These are phyloP conservation scores for Suillus paluster DNA, from an alignment of 768 basidiomycete species.

Conservation along the genomic window DNA sequence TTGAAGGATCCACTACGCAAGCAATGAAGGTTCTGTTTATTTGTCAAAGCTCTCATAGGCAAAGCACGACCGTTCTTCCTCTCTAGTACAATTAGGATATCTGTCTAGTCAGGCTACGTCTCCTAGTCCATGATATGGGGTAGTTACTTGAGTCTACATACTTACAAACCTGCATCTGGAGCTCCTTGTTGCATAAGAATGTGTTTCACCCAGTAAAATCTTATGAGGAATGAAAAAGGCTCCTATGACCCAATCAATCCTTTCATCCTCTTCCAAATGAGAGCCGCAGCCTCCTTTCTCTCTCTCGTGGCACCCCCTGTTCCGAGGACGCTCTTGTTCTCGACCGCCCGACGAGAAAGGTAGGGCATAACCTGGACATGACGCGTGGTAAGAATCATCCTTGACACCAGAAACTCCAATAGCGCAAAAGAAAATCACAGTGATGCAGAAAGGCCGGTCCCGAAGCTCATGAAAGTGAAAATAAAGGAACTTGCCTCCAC, in stretches of 20 bases:
- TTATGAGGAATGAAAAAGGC: not conserved
- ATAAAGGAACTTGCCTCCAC: constrained; percentile 50
- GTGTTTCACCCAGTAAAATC: not conserved
- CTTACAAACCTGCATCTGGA: not conserved
- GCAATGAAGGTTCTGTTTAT: not conserved
- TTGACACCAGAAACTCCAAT: not conserved
- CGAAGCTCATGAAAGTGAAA: not conserved
- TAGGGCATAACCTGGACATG: constrained; percentile 81
- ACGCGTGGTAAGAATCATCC: constrained; percentile 16
- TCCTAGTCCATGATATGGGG: not conserved
- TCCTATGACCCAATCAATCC: constrained; percentile 13
- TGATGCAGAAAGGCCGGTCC: not conserved
- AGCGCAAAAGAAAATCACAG: constrained; percentile 4
- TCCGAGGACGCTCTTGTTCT: constrained; percentile 90
- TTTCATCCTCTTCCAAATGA: constrained; percentile 38
- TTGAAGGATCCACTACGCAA: constrained; percentile 14
- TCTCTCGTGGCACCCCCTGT: constrained; percentile 60
- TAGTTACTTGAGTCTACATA: not conserved
- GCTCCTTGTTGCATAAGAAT: not conserved
- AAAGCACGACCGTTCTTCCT: not conserved
- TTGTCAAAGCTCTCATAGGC: not conserved
- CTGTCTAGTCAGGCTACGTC: not conserved
- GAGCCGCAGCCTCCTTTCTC: constrained; percentile 31
- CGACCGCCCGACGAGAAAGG: constrained; percentile 83
- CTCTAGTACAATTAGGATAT: not conserved